Evolutionary conservation across 78 protist species (phyloP), one percentile per base, ranked within the genome.

Genomic region (Cavenderia fasciculata): DNA sequence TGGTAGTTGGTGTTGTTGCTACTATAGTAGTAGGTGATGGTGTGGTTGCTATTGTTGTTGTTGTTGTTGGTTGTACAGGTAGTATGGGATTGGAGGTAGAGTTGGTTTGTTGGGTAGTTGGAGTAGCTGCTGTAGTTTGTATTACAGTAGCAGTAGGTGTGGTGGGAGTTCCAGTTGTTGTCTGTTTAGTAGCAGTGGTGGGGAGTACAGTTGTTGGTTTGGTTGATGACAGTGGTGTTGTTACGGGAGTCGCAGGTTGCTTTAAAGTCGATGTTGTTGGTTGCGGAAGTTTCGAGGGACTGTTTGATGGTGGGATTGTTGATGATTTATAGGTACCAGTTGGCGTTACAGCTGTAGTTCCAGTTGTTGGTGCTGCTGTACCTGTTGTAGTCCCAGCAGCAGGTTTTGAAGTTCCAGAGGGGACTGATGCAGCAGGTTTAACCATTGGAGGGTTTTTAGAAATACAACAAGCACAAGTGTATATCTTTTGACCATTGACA

Each of bases 401-500:
- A 18, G 70, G n/a, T 25, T 10, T 10, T 19, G 68, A 59, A 12
- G 5, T 31, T 11, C 10, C 38, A 27, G 16, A 4, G 3, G 38
- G n/a, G 29, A 25, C 11, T 31, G 68, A 27, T 31, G 44, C 36
- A n/a, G 3, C 36, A n/a, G 68, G 72, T n/a, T 33, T 63, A 5
- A 40, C 44, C 6, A 34, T 16, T 7, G 90, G 90, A 43, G 90
- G 90, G 11, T 82, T 82, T 69, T 82, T 82, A 52, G 46, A 7
- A 41, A 82, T 11, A 56, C 90, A 82, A 68, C 90, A 82, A 31
- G 90, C 14, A 23, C 90, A 82, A n/a, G 71, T 59, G 29, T 82
- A 82, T 5, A 82, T 59, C 61, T 57, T 82, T 44, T 82, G 90
- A 10, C 90, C 90, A 21, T 25, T 63, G 61, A 41, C 57, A 4